phyloP scores from a whole-genome alignment of 2,329 filamentous ascomycete genomes.

The Tolypocladium sp. region DNA sequence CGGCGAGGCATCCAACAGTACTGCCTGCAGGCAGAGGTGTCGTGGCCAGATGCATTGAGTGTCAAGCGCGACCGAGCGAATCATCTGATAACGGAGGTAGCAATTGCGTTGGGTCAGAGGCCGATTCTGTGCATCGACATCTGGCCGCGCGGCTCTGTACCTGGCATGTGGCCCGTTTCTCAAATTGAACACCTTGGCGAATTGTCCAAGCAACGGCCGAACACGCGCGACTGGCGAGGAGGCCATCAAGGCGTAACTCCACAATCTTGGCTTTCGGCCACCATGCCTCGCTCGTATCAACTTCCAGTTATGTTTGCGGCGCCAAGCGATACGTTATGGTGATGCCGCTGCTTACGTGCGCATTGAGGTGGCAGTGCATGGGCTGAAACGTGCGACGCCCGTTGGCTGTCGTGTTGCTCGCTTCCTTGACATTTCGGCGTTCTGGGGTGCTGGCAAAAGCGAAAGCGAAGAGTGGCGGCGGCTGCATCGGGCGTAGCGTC shows the following conservation, averaged over 20 bases:
- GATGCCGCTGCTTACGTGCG: background rate
- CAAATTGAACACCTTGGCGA: background rate
- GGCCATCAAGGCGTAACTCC: background rate
- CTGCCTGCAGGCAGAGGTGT: too few relatives aligned
- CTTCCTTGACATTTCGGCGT: background rate
- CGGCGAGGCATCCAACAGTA: too few relatives aligned
- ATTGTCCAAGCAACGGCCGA: background rate
- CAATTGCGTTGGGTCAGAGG: background rate
- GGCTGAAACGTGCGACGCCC: background rate
- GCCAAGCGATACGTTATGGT: background rate
- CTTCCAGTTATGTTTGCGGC: background rate
- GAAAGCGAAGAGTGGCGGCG: background rate
- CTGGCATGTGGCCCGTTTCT: too few relatives aligned
- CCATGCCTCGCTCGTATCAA: background rate
- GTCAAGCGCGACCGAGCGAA: background rate
- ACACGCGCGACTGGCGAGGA: background rate
- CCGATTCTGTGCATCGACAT: background rate
- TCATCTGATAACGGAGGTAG: background rate
- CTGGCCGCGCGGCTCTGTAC: too few relatives aligned
- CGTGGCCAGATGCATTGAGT: background rate
- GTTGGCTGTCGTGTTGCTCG: background rate
- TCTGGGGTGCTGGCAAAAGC: background rate
- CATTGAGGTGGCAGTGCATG: background rate
- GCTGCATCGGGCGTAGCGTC: background rate
- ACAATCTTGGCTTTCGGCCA: background rate